Base-by-base conservation (phyloP, 108 stramenopile genomes). In the Nitzschia inconspicua region DNA sequence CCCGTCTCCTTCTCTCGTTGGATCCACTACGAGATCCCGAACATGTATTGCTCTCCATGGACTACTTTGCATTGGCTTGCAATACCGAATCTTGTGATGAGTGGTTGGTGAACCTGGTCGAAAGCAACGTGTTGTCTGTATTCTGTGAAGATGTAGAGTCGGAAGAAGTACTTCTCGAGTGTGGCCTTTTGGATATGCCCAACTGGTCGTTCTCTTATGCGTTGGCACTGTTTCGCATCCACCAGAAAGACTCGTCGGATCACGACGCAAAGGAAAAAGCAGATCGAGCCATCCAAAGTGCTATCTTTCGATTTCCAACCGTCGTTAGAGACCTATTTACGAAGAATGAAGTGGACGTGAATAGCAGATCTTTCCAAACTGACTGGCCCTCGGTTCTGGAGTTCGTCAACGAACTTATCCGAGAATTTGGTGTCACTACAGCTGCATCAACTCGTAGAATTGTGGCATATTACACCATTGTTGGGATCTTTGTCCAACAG, bases 11-110 rank as follows among this genome's bases (percentile, higher is more conserved):
- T n/a, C 63, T 93, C 52, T 78, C 86, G 14, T 66, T 93, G 35
- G 91, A 93, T 69, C 88, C 86, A 4, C 61, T 89, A 53, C 59
- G 91, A 11, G 91, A 93, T 74, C 91, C 91, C 1, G 84, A 78
- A 86, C 68, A 70, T 11, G 66, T 93, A 0, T 55, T 93, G 30
- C 37, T 84, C 16, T 65, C 74, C 23, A 41, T 93, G 42, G 91
- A 93, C 68, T 72, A 78, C 60, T 88, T 80, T 61, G 84, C 84
- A 0, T 39, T 89, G 47, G 57, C 73, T 6, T 68, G 71, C 30
- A 73, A 75, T 18, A 60, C 58, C 1, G 66, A 62, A 8, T 3
- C 47, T n/a, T 30, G 49, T 44, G 54, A 72, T 40, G 31, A 47
- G 23, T 73, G 73, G 60, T 13, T 83, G 22, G 70, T 78, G 25